These are phyloP conservation scores for Venturia asperata DNA, from an alignment of 2,329 filamentous ascomycete species.

Conservation along the genomic window DNA sequence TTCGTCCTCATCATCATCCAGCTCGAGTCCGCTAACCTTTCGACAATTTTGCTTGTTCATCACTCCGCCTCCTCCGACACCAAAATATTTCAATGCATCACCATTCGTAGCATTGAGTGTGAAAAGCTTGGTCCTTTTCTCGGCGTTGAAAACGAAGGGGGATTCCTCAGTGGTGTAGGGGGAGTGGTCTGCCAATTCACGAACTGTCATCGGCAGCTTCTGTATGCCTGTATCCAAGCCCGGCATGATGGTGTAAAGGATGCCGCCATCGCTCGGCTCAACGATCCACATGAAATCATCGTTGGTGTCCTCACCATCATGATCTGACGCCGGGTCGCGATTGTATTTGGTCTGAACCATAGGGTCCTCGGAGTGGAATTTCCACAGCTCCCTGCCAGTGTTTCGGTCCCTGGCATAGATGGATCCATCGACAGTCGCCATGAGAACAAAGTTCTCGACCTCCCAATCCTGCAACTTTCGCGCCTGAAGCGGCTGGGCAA, in stretches of 20 bases:
- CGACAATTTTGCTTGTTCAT: conserved; percentile 70
- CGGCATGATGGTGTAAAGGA: conserved; percentile 78
- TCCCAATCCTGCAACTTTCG: conserved; percentile 98
- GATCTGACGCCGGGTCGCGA: conserved; percentile 37
- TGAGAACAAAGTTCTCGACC: conserved; percentile 99
- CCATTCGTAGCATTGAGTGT: conserved; percentile 84
- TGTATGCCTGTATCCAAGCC: conserved; percentile 54
- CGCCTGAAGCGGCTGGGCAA: conserved; percentile 72
- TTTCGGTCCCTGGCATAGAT: conserved; percentile 85
- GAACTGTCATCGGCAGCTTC: conserved; percentile 67
- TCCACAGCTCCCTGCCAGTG: conserved; percentile 79
- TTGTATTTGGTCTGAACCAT: conserved; percentile 88
- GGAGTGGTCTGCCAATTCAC: conserved; percentile 76
- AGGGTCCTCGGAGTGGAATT: conserved; percentile 72
- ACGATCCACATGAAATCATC: conserved; percentile 76
- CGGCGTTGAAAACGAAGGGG: conserved; percentile 79
- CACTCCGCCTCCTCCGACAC: conserved; percentile 60
- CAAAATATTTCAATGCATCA: conserved; percentile 75
- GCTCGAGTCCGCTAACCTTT: conserved; percentile 54
- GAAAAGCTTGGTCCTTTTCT: conserved; percentile 84
- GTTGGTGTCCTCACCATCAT: conserved; percentile 23
- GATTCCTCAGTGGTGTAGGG: conserved; percentile 70
- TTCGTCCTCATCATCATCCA: conserved; percentile 60
- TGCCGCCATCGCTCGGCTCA: conserved; percentile 80
- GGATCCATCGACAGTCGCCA: conserved; percentile 99